Conservation (phyloP, 257 asterid species). For the Petunia axillaris region DNA sequence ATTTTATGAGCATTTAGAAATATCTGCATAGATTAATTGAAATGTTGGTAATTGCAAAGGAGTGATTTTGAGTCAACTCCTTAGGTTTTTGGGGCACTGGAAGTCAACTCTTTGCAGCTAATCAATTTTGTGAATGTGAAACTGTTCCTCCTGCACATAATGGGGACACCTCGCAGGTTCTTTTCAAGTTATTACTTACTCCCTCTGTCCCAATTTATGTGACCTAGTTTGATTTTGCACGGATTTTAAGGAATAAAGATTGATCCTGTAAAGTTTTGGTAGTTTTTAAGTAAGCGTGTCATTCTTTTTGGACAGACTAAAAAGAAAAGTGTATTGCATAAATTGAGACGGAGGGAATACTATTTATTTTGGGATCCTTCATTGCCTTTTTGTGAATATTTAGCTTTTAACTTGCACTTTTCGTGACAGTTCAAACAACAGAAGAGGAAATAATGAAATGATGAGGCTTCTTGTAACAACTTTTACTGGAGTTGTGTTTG, state of each 20-base stretch:
- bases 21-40: not conserved
- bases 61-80: not conserved
- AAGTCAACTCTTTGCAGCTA: constrained; percentile 17
- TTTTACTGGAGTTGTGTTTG: constrained; percentile 70
- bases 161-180: constrained; percentile 48
- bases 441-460: constrained; percentile 71
- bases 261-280: too few species aligned
- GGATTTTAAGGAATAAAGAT: too few species aligned
- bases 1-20: not conserved
- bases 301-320: too few species aligned
- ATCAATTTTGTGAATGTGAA: constrained; percentile 5
- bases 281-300: too few species aligned
- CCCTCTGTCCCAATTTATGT: too few species aligned
- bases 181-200: not conserved
- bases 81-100: not conserved
- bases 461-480: constrained; percentile 77
- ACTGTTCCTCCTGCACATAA: constrained; percentile 8
- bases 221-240: too few species aligned
- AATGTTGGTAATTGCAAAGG: not conserved
- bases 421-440: constrained; percentile 41
- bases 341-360: too few species aligned
- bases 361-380: too few species aligned
- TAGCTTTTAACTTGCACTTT: not conserved
- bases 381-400: not conserved
- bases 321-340: too few species aligned